A percentile compares a stretch with the other conserved stretches of the same genome.
phyloP scores from a whole-genome alignment of 768 basidiomycete species.

The Postia placenta region DNA sequence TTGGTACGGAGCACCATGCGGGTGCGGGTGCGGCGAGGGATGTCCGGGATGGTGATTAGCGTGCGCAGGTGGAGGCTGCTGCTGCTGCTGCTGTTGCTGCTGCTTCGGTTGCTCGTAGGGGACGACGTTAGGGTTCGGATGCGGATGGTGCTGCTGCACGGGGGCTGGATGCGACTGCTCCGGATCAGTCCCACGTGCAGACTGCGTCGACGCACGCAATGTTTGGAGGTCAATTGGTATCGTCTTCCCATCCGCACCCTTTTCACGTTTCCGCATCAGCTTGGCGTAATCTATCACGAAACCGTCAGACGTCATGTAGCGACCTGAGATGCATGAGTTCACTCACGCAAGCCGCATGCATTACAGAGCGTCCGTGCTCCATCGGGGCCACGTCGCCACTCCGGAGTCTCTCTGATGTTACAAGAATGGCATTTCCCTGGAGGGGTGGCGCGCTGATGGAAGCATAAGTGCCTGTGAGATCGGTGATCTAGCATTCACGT shows the following conservation, averaged over 20 bases:
- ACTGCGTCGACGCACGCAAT: constrained; percentile 51
- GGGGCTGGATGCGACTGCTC: constrained; percentile 6
- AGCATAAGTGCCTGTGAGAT: constrained; percentile 18
- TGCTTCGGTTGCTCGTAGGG: constrained; percentile 15
- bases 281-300: constrained; percentile 66
- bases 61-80: constrained; percentile 8
- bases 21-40: constrained; percentile 10
- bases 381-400: constrained; percentile 82
- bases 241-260: constrained; percentile 50
- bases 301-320: background rate
- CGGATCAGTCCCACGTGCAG: constrained; percentile 17
- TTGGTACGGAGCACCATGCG: constrained; percentile 10
- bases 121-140: constrained; percentile 4
- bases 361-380: constrained; percentile 82
- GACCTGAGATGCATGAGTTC: constrained; percentile 6
- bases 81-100: constrained; percentile 4
- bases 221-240: constrained; percentile 68
- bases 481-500: constrained; percentile 27
- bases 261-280: constrained; percentile 73
- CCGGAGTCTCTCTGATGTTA: constrained; percentile 83
- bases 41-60: constrained; percentile 1
- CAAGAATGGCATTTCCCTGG: constrained; percentile 87
- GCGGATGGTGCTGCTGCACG: constrained; percentile 6
- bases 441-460: constrained; percentile 67
- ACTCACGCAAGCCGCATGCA: constrained; percentile 80